Evolutionary conservation across 257 asterid species (phyloP).

Genomic region (Nicotiana noctiflora): DNA sequence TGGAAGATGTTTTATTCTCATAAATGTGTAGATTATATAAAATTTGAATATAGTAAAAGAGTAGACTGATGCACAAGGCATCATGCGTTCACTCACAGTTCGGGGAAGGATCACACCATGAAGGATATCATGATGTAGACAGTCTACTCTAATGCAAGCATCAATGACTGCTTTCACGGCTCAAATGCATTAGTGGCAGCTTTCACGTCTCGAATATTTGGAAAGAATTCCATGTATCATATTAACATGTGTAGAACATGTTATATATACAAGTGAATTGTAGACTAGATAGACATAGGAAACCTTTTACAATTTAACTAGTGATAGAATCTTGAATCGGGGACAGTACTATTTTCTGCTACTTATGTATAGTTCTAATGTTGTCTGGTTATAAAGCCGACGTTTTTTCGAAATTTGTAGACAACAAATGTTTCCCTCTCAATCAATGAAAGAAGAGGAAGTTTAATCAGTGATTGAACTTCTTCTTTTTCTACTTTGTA

Average conservation of each 20-base stretch:
- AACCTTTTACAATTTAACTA: no score
- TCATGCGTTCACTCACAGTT: no score
- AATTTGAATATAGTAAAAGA: no score
- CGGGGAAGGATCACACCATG: no score
- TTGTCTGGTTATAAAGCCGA: not conserved
- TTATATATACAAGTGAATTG: not conserved
- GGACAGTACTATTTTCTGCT: not conserved
- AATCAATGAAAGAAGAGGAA: not conserved
- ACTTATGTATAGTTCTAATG: not conserved
- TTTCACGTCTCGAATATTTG: not conserved
- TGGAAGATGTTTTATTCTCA: slow-evolving; percentile 23
- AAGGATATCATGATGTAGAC: no score
- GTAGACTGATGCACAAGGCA: no score
- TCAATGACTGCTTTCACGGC: no score
- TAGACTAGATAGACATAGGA: not conserved
- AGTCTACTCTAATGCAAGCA: no score
- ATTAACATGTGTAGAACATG: not conserved
- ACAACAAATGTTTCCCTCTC: not conserved
- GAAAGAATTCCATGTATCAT: not conserved
- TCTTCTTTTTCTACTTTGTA: not conserved
- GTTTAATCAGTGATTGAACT: not conserved
- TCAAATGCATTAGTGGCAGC: no score
- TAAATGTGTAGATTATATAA: not conserved
- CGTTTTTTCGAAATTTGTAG: not conserved
- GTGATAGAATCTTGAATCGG: not conserved